Percentiles rank a stretch among this genome's conserved stretches.
Conservation (phyloP, 1,139 yeast genomes). For the Pichia sp. region DNA sequence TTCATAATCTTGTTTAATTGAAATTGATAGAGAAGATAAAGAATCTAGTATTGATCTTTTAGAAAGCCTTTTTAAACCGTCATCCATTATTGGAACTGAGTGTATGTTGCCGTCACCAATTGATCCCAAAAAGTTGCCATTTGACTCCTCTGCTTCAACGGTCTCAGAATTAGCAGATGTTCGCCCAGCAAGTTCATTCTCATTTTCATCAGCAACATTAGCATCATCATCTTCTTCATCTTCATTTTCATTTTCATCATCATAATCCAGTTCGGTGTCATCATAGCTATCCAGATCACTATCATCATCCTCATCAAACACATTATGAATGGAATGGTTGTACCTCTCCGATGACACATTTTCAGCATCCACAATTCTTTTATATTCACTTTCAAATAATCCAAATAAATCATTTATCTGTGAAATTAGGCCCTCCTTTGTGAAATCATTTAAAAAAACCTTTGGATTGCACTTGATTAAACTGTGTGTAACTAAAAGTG, state of each 20-base stretch:
- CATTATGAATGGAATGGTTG: background rate
- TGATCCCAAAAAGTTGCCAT: background rate
- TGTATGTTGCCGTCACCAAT: too few species aligned
- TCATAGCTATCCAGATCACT: background rate
- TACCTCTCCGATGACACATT: slow-evolving; percentile 7
- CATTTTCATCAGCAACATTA: slow-evolving; percentile 29
- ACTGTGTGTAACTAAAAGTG: slow-evolving; percentile 44
- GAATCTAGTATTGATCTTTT: slow-evolving; percentile 10
- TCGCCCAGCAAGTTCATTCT: slow-evolving; percentile 23
- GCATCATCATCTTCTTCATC: slow-evolving; percentile 23
- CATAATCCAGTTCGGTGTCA: background rate
- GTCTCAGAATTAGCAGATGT: slow-evolving; percentile 11
- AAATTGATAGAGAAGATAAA: slow-evolving; percentile 10
- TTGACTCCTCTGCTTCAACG: background rate
- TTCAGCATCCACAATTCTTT: background rate
- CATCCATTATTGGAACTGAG: slow-evolving; percentile 1
- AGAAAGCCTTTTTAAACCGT: slow-evolving; percentile 4
- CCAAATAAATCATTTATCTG: slow-evolving; percentile 37
- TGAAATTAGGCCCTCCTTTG: slow-evolving; percentile 64
- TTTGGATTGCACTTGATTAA: slow-evolving; percentile 43
- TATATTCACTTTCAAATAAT: slow-evolving; percentile 1
- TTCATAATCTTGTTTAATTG: slow-evolving; percentile 19
- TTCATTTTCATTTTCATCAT: slow-evolving; percentile 3
- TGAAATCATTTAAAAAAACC: slow-evolving; percentile 44
- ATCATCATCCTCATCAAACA: background rate